Base-by-base conservation (phyloP, 2,329 filamentous ascomycete genomes). In the Sporothrix dimorphospora region DNA sequence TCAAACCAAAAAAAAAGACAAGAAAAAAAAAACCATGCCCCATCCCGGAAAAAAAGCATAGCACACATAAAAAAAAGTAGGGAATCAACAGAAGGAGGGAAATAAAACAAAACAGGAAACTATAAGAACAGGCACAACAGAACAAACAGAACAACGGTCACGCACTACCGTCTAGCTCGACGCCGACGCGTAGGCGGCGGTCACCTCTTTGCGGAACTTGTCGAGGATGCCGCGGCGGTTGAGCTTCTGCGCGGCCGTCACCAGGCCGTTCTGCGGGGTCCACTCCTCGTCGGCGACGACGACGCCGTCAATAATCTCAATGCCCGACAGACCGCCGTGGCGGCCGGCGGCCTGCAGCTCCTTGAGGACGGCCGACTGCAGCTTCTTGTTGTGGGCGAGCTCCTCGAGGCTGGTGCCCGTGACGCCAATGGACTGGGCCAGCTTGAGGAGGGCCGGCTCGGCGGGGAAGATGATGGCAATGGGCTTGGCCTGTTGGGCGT, bases 211-310 rank as follows among this genome's bases (percentile, higher is more conserved):
- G 81, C 88, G 81, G 82, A 87, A 91, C 77, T 86, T 88, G 53
- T 85, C 81, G 68, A 91, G 80, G 73, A 93, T 91, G 77, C 86
- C 88, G 82, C 88, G 91, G 77, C 90, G 87, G 82, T 92, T 91
- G 67, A 93, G 84, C 79, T 93, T 93, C 81, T 92, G 90, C 2
- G 91, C 91, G 12, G 90, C 90, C 65, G 90, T 92, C 71, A 90
- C 87, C 72, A 89, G 84, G 72, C 85, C 90, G 78, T 92, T 93
- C 76, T 92, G 89, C 59, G 91, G 89, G 11, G 90, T 92, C 91
- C 91, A 93, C 80, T 93, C 91, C 81, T 92, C 90, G 74, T 92
- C 90, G 0, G 89, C 88, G 76, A 93, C 78, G 1, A 92, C 90
- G 14, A 92, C 89, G 73, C 90, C 91, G 74, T 92, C 89, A 73